phyloP scores from a whole-genome alignment of 495 filamentous ascomycete genomes.

The Cercophora newfieldiana region DNA sequence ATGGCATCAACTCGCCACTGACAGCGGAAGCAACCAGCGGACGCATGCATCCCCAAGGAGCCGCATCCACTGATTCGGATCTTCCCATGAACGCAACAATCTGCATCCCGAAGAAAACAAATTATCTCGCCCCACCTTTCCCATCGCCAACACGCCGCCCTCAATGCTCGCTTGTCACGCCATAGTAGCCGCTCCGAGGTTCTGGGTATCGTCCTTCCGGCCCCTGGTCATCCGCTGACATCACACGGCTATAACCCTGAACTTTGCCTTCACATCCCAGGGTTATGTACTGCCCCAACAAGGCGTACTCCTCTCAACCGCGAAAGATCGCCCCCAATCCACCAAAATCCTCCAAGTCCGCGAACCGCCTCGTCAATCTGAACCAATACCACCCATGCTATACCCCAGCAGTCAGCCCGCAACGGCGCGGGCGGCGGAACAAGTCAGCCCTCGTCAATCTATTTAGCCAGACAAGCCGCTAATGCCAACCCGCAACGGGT shows the following conservation, averaged over 20 bases:
- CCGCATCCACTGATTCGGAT: not conserved
- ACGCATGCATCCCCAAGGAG: not conserved
- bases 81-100: not conserved
- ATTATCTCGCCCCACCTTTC: not conserved
- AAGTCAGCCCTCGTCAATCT: not conserved
- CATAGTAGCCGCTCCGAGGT: constrained; percentile 2
- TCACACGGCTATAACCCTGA: not conserved
- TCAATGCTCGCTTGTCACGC: constrained; percentile 4
- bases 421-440: not conserved
- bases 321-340: not conserved
- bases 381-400: constrained; percentile 13
- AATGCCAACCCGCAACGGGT: too few species aligned
- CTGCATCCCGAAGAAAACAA: not conserved
- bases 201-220: not conserved
- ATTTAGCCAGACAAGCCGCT: constrained; percentile 3
- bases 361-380: constrained; percentile 11
- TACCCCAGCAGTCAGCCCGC: not conserved
- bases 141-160: not conserved
- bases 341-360: not conserved
- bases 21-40: not conserved
- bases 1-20: not conserved
- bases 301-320: not conserved
- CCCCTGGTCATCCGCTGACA: not conserved
- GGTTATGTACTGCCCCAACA: not conserved
- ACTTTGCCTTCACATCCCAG: not conserved